These are phyloP conservation scores for Torulaspora gathmanii DNA, from an alignment of 805 yeast species.

Conservation along the genomic window DNA sequence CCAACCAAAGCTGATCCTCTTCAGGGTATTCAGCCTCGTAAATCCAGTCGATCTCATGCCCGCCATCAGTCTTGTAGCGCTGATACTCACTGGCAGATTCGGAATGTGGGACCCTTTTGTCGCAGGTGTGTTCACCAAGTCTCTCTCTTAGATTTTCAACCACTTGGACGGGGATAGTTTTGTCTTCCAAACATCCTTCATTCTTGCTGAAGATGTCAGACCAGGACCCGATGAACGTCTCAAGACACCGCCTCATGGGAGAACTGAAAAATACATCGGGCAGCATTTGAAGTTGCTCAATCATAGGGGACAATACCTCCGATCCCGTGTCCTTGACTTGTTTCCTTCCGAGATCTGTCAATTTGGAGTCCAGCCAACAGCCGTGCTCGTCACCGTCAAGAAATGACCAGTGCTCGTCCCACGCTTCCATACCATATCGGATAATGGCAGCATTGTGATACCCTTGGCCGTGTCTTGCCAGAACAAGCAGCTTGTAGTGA, in stretches of 20 bases:
- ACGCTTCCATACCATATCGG: constrained; percentile 51
- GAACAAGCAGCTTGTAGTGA: constrained; percentile 21
- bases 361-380: constrained; percentile 47
- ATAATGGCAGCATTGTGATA: constrained; percentile 54
- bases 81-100: constrained; percentile 19
- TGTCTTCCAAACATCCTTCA: background rate
- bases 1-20: constrained; percentile 45
- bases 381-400: constrained; percentile 51
- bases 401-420: constrained; percentile 54
- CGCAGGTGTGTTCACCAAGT: constrained; percentile 56
- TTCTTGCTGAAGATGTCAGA: constrained; percentile 48
- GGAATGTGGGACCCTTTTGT: constrained; percentile 41
- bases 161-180: constrained; percentile 19
- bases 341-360: constrained; percentile 50
- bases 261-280: constrained; percentile 55
- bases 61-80: constrained; percentile 13
- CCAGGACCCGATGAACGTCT: constrained; percentile 48
- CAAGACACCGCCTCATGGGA: constrained; percentile 61
- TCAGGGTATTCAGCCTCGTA: constrained; percentile 46
- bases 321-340: constrained; percentile 49
- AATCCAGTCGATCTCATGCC: constrained; percentile 40
- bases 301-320: constrained; percentile 20
- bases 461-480: constrained; percentile 64
- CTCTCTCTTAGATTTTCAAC: constrained; percentile 57
- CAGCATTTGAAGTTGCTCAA: constrained; percentile 45